These are phyloP conservation scores for Senna tora DNA, from an alignment of 306 rosid genomes.

Conservation along the genomic window DNA sequence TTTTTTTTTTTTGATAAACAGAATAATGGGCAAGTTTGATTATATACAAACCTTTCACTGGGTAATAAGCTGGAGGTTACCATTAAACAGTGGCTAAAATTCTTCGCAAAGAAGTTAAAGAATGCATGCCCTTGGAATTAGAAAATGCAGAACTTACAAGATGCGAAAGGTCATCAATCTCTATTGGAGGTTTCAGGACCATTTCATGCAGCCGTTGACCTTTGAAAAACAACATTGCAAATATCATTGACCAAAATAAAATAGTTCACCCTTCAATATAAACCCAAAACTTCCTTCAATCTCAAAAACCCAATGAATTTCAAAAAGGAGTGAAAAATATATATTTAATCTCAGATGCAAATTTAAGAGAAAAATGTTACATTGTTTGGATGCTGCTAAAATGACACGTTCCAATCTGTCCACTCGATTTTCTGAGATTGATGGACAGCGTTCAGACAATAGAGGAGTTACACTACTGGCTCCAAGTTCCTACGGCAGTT, in stretches of 20 bases:
- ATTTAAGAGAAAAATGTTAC: constrained; percentile 41
- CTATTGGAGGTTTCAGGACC: constrained; percentile 67
- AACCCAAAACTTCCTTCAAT: constrained; percentile 10
- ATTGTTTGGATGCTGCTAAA: constrained; percentile 92
- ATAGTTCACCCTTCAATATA: constrained; percentile 3
- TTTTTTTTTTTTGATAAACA: no score
- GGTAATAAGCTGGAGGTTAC: constrained; percentile 26
- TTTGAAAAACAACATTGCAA: constrained; percentile 39
- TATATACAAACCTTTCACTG: background rate
- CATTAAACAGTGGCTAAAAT: constrained; percentile 20
- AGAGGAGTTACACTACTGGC: constrained; percentile 88
- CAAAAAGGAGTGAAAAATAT: constrained; percentile 9
- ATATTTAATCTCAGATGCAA: constrained; percentile 22
- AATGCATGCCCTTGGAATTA: background rate
- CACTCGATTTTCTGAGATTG: constrained; percentile 71
- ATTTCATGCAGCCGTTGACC: constrained; percentile 92
- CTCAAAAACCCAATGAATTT: constrained; percentile 26
- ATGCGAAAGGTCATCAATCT: constrained; percentile 54
- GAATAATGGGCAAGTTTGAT: background rate
- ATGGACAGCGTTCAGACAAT: constrained; percentile 82
- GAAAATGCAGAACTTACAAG: constrained; percentile 60
- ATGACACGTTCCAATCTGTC: constrained; percentile 84
- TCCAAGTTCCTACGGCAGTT: constrained; percentile 78
- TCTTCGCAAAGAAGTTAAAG: constrained; percentile 13
- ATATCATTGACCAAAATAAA: constrained; percentile 21